Base-by-base conservation (phyloP, 441 rosid species). In the Syzygium syzygioides region DNA sequence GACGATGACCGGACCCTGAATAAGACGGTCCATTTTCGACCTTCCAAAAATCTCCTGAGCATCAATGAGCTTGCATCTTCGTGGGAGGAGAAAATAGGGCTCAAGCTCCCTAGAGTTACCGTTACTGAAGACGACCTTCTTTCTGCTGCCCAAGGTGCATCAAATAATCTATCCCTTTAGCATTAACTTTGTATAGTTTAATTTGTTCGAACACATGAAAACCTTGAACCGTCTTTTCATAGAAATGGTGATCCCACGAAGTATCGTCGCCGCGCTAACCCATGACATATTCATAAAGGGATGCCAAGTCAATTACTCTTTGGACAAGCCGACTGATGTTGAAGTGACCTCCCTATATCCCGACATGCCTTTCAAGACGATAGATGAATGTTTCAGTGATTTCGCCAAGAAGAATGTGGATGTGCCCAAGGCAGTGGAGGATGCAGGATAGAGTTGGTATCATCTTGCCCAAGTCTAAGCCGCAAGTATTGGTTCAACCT, bases 21-120 rank as follows among this genome's bases (percentile, higher is more conserved):
- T 86, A 88, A 80, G 86, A 59, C 62, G 56, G 89, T 83, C 76
- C 89, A 59, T 84, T 83, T 88, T 37, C 89, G 57, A 80, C 89
- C 89, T 23, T 68, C 55, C 26, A 56, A n/a, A 18, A 88, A 88
- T 68, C 52, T 80, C 6, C 89, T 41, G 41, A 88, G 89, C 89
- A 50, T 83, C 89, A 88, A 88, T 45, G 86, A 88, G 55, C 86
- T 88, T 62, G 86, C 86, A 20, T 80, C 86, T 25, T 23, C 57
- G 68, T 88, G 89, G 86, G 89, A 88, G 86, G 86, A 45, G 37
- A 88, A 80, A 9, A 56, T 88, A 48, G 79, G 79, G 28, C 26
- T n/a, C 37, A 88, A n/a, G 89, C 79, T 88, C 56, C 89, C 86
- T 7, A 57, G 86, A 48, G 86, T 45, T n/a, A 88, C 80, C 50